Conservation (phyloP, 208 protist genomes). For the Blastocrithidia nonstop region DNA sequence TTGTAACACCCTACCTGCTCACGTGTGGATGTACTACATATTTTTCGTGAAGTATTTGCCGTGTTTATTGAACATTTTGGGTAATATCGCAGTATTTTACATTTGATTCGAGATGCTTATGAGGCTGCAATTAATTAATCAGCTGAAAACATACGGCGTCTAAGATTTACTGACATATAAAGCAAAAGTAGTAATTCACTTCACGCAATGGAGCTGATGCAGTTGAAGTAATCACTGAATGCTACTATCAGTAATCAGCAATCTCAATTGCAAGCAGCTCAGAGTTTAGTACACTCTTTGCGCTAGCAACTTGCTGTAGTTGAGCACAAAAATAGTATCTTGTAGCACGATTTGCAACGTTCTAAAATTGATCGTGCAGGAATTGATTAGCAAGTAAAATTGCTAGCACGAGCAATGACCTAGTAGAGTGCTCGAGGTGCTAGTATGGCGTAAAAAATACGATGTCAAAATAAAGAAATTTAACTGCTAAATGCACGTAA, state of each 20-base stretch:
- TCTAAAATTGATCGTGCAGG: conserved; percentile 32
- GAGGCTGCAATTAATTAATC: conserved; percentile 51
- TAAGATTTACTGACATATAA: conserved; percentile 44
- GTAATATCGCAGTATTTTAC: conserved; percentile 58
- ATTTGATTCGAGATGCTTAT: conserved; percentile 72
- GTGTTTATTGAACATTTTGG: conserved; percentile 71
- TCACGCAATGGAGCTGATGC: conserved; percentile 63
- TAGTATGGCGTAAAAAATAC: conserved; percentile 16
- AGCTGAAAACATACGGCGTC: conserved; percentile 20
- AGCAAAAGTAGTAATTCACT: conserved; percentile 48
- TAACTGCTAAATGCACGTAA: conserved; percentile 45
- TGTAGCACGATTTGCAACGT: conserved; percentile 33
- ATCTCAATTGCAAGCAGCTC: conserved; percentile 50
- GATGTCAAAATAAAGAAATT: conserved; percentile 29
- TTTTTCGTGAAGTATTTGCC: conserved; percentile 65
- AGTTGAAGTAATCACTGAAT: conserved; percentile 58
- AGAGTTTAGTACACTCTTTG: conserved; percentile 48
- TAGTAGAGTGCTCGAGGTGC: conserved; percentile 52
- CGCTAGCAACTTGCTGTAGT: conserved; percentile 51
- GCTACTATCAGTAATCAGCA: conserved; percentile 76
- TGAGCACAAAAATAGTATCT: conserved; percentile 44
- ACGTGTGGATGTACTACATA: conserved; percentile 55
- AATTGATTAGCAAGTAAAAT: conserved; percentile 36
- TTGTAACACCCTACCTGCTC: conserved; percentile 42
- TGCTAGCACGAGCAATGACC: conserved; percentile 54